These are phyloP conservation scores for Penicillium sp. DNA, from an alignment of 2,329 filamentous ascomycete species.

Conservation along the genomic window DNA sequence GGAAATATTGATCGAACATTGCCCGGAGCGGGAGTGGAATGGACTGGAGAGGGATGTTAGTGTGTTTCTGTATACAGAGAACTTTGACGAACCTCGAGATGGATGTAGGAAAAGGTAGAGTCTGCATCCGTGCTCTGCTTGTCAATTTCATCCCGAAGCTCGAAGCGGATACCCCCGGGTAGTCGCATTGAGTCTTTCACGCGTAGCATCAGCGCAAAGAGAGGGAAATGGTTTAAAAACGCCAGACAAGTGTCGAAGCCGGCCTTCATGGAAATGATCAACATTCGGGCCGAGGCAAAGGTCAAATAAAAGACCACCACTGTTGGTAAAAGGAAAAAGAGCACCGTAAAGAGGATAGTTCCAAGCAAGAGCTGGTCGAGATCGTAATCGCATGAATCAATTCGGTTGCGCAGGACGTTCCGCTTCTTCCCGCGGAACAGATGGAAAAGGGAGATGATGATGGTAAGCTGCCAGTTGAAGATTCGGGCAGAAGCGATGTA, in stretches of 20 bases:
- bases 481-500: constrained; percentile 96
- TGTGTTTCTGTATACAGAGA: background rate
- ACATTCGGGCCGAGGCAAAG: constrained; percentile 90
- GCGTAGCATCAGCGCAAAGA: constrained; percentile 94
- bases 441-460: constrained; percentile 95
- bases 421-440: constrained; percentile 97
- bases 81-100: constrained; percentile 63
- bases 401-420: constrained; percentile 92
- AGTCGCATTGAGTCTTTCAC: constrained; percentile 87
- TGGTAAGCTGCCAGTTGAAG: constrained; percentile 97
- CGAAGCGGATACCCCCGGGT: constrained; percentile 88
- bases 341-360: constrained; percentile 90
- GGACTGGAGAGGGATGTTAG: constrained; percentile 52
- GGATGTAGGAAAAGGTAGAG: constrained; percentile 69
- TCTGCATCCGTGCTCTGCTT: constrained; percentile 31
- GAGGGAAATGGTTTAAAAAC: constrained; percentile 92
- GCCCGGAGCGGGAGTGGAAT: constrained; percentile 84
- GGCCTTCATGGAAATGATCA: constrained; percentile 89
- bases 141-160: constrained; percentile 70
- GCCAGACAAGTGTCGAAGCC: constrained; percentile 85
- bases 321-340: constrained; percentile 92
- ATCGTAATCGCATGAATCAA: constrained; percentile 98
- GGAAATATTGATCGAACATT: constrained; percentile 97
- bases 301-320: constrained; percentile 96
- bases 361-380: constrained; percentile 93